Evolutionary conservation across 768 basidiomycete genomes (phyloP), one percentile per base, ranked within the genome.

Genomic region (Panaeolus cyanescens): DNA sequence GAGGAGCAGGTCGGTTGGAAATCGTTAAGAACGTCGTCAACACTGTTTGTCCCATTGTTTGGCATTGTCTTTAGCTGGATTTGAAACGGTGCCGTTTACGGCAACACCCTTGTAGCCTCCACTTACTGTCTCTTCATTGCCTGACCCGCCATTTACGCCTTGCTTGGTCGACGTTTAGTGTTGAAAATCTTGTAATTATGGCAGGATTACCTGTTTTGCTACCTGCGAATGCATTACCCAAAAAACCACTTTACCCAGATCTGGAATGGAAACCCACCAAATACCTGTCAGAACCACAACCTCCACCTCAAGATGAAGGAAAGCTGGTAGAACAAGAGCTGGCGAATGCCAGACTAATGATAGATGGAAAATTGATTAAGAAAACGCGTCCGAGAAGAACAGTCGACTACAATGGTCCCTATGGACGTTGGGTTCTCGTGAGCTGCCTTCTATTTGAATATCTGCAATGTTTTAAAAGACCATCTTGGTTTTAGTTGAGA

Each of bases 351-450:
- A 78, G 88, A 54, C 88, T 87, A 69, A 77, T 85, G 67, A 78
- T 91, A 63, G 93, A 94, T 68, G 92, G 93, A 3, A 92, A 91
- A 72, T 78, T 87, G 17, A 83, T 91, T 64, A 96, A 94, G 83
- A 96, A 95, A 80, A 95, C 92, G 53, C 85, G 95, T 62, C 95
- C 97, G 20, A 79, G 96, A 58, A 79, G 95, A 77, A 98, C 97
- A 19, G 96, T 99, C 12, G 97, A 99, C 75, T 99, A 95, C 67
- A 90, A 91, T 66, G 95, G 95, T 30, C 88, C 89, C 1, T 81
- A 96, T 75, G 92, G 90, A 15, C 83, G 95, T 64, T 97, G 93
- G 95, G 75, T 82, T 58, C 72, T 94, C 77, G 95, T 97, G 70
- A 61, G 88, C 78, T 13, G 5, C 31, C 25, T 45, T 22, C 1